Conservation (phyloP, 2,329 filamentous ascomycete genomes). For the Cryphonectria nitschkei region DNA sequence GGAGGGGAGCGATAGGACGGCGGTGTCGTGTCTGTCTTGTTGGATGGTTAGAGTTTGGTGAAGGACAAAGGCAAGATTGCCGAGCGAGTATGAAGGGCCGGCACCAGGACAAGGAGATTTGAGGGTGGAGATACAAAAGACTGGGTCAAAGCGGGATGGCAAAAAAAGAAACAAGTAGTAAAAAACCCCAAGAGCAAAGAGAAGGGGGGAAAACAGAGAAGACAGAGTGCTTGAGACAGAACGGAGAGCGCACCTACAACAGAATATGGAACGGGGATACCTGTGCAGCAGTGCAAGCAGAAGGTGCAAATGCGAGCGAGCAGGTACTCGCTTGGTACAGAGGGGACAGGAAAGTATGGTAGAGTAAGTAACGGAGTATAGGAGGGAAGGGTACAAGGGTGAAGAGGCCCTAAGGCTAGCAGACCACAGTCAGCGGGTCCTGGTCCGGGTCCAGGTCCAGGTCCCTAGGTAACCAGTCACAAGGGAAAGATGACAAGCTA, state of each 20-base stretch:
- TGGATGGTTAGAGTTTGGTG: slow-evolving; percentile 4
- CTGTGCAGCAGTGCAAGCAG: not conserved
- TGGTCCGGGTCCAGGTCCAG: not conserved
- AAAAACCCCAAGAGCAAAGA: not conserved
- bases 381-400: slow-evolving; percentile 3
- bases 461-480: not conserved
- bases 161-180: not conserved
- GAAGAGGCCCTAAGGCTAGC: not conserved
- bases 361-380: slow-evolving; percentile 1
- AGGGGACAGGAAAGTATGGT: not conserved
- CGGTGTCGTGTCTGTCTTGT: slow-evolving; percentile 6
- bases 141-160: slow-evolving; percentile 8
- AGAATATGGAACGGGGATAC: not conserved
- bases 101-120: slow-evolving; percentile 9
- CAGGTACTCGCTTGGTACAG: not conserved
- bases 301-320: not conserved
- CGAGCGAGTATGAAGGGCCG: slow-evolving; percentile 3
- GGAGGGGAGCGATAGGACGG: not conserved
- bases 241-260: not conserved
- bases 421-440: not conserved
- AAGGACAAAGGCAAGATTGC: slow-evolving; percentile 2
- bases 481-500: slow-evolving; percentile 3
- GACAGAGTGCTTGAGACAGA: not conserved
- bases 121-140: slow-evolving; percentile 16
- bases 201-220: not conserved